phyloP scores from a whole-genome alignment of 306 rosid genomes.

The Pachyrhizus erosus region DNA sequence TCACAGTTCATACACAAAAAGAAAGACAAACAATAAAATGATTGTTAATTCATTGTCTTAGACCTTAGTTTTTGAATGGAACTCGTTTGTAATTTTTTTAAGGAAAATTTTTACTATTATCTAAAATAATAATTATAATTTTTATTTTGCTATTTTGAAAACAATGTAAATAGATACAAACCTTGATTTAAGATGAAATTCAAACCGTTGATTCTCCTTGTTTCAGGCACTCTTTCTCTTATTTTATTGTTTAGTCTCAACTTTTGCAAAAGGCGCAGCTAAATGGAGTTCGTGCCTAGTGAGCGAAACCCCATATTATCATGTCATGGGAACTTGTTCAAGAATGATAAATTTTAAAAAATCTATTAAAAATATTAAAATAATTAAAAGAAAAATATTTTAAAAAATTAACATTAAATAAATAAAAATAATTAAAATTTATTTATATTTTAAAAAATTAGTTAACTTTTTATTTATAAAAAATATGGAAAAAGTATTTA shows the following conservation, averaged over 20 bases:
- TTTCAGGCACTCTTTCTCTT: not conserved
- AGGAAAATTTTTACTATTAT: slow-evolving; percentile 30
- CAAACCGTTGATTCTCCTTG: slow-evolving; percentile 36
- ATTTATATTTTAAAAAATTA: too few relatives aligned
- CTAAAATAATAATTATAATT: slow-evolving; percentile 7
- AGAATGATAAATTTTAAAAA: too few relatives aligned
- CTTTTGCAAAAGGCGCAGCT: slow-evolving; percentile 57
- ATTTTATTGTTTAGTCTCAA: slow-evolving; percentile 30
- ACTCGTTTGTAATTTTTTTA: not conserved
- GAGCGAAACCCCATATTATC: slow-evolving; percentile 53
- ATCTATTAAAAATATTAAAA: too few relatives aligned
- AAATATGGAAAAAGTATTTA: too few relatives aligned
- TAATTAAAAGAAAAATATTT: too few relatives aligned
- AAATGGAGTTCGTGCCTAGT: slow-evolving; percentile 51
- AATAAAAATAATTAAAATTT: too few relatives aligned
- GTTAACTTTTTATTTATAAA: too few relatives aligned
- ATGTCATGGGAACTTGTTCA: too few relatives aligned
- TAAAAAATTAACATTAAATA: too few relatives aligned
- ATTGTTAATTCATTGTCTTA: not conserved
- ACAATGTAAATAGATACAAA: slow-evolving; percentile 42
- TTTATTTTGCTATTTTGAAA: not conserved
- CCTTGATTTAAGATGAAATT: not conserved
- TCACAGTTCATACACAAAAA: not conserved
- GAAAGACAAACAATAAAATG: not conserved
- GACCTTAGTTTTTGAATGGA: slow-evolving; percentile 4